A percentile compares a stretch with the other conserved stretches of the same genome.
phyloP scores from a whole-genome alignment of 768 basidiomycete genomes.

The Hericium rajendrae region DNA sequence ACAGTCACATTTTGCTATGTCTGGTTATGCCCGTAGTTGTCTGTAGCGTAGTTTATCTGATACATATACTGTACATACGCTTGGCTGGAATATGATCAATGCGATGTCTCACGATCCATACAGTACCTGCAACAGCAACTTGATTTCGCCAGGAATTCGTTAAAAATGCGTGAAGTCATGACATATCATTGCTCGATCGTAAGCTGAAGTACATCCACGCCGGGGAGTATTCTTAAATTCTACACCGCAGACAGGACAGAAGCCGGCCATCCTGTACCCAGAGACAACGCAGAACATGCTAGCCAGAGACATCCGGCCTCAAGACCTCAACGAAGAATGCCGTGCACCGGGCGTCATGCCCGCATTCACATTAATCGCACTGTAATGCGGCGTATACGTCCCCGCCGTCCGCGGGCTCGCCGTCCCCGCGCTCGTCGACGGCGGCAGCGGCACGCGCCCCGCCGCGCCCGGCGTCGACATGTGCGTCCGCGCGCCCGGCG shows the following conservation, averaged over 20 bases:
- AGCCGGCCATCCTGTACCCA: too few relatives aligned
- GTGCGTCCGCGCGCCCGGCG: slow-evolving; percentile 2
- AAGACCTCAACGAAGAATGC: slow-evolving; percentile 2
- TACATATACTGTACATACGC: background rate
- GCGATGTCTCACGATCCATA: too few relatives aligned
- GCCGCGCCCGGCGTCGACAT: background rate
- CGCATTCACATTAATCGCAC: slow-evolving; percentile 1
- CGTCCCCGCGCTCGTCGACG: background rate
- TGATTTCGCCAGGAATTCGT: too few relatives aligned
- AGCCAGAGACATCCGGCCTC: background rate
- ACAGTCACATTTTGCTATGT: background rate
- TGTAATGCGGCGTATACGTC: background rate
- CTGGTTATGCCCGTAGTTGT: background rate
- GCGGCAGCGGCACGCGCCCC: background rate
- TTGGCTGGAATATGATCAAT: too few relatives aligned
- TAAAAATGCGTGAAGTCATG: too few relatives aligned
- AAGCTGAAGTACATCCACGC: too few relatives aligned
- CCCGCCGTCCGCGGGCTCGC: background rate
- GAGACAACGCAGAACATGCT: too few relatives aligned
- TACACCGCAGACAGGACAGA: too few relatives aligned
- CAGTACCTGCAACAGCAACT: too few relatives aligned
- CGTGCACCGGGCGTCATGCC: slow-evolving; percentile 12
- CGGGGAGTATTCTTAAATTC: too few relatives aligned
- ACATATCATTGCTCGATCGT: too few relatives aligned
- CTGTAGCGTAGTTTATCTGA: background rate